Evolutionary conservation across 1,139 yeast species (phyloP), one percentile per base, ranked within the genome.

Genomic region (Zhuliangozyma blackwelliae): DNA sequence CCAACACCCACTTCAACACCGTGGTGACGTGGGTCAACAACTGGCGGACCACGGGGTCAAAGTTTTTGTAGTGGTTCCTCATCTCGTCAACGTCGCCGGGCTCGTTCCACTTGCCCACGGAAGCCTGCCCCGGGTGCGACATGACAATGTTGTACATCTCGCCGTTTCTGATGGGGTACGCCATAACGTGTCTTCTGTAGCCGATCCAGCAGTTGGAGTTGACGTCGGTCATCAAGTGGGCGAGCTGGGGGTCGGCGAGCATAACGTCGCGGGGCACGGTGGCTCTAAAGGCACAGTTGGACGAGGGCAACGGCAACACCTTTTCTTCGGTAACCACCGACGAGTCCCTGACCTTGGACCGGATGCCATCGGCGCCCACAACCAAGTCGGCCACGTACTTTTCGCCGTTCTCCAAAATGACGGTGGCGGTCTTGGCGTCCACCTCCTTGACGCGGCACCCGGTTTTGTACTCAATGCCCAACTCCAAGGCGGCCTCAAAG

Each of bases 311-410:
- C 26, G 44, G 44, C 19, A 35, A 31, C n/a, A 42, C 46, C 19
- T 26, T 29, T 31, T 34, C 44, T n/a, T 51, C 52, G 11, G 47
- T 39, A 7, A 50, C 49, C 19, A 52, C 54, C 7, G 49, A 32
- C 23, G 51, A 50, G 7, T 50, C 50, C 31, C 57, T 46, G 28
- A 55, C 47, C 26, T 45, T 46, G 9, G 65, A 59, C 36, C 58
- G 51, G 36, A 64, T 51, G 7, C 70, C 70, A 44, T 64, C 69
- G 27, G 66, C 66, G 12, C 66, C 70, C 34, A 64, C 44, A 9
- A 64, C 48, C 26, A 64, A 46, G 41, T 64, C 70, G n/a, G 52
- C 65, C 2, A 48, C 37, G 33, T 48, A 50, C 5, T 29, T 39
- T 3, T 38, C 42, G 10, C 62, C 64, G 33, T 47, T 49, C 21